These are phyloP conservation scores for Penicillium maclennaniae DNA, from an alignment of 495 filamentous ascomycete genomes.

Conservation along the genomic window DNA sequence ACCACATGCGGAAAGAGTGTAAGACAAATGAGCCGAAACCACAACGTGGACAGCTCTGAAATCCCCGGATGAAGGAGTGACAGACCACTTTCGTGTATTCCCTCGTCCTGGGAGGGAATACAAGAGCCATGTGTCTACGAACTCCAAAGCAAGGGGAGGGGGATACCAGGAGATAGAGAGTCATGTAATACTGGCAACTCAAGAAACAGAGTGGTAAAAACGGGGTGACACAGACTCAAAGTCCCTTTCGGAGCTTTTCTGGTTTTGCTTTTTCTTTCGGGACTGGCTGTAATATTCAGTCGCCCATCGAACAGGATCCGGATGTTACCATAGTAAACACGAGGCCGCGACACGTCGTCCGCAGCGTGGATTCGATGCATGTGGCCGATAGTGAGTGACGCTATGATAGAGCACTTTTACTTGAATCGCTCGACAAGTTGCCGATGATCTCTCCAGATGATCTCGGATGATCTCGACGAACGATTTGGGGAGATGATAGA, in stretches of 20 bases:
- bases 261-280: background rate
- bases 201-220: background rate
- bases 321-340: constrained; percentile 9
- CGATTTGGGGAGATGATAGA: background rate
- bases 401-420: no score
- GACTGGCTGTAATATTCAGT: background rate
- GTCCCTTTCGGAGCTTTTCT: constrained; percentile 5
- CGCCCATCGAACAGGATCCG: background rate
- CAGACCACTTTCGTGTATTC: background rate
- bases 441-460: background rate
- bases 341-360: constrained; percentile 5
- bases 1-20: background rate
- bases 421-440: background rate
- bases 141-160: background rate
- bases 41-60: background rate
- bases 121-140: background rate
- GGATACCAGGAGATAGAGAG: no score
- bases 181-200: background rate
- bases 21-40: background rate
- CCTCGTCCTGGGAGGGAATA: background rate
- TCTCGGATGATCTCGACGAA: background rate
- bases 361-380: background rate
- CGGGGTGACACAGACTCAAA: constrained; percentile 1
- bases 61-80: background rate
- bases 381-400: background rate